A percentile compares a stretch with the other conserved stretches of the same genome.
phyloP scores from a whole-genome alignment of 768 basidiomycete species.

The Boletellus emodensis region DNA sequence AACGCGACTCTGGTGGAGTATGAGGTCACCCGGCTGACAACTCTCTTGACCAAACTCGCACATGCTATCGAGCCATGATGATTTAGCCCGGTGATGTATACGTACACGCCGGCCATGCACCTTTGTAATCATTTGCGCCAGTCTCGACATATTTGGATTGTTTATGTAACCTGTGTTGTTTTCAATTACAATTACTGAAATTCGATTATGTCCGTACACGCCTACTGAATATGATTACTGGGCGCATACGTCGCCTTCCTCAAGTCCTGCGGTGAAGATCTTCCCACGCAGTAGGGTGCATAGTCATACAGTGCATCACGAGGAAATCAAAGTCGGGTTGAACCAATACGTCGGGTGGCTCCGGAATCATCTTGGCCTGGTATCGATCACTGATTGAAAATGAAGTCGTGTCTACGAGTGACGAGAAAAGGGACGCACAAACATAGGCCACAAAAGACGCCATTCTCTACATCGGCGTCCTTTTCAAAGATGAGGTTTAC shows the following conservation, averaged over 20 bases:
- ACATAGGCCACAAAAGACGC: conserved; percentile 47
- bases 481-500: conserved; percentile 35
- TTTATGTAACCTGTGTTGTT: not conserved
- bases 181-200: not conserved
- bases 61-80: conserved; percentile 21
- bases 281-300: conserved; percentile 51
- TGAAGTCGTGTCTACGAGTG: not conserved
- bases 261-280: conserved; percentile 29
- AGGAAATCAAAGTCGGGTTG: conserved; percentile 37
- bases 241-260: not conserved
- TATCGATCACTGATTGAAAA: conserved; percentile 22
- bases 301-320: conserved; percentile 44
- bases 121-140: too few species aligned
- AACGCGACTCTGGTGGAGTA: conserved; percentile 55
- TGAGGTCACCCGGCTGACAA: conserved; percentile 55
- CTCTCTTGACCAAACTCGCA: conserved; percentile 52
- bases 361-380: conserved; percentile 24
- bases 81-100: too few species aligned
- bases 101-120: too few species aligned
- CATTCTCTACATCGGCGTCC: conserved; percentile 29
- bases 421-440: conserved; percentile 35
- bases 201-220: conserved; percentile 5
- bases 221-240: conserved; percentile 13
- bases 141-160: not conserved
- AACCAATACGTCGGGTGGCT: conserved; percentile 28